phyloP scores from a whole-genome alignment of 257 asterid genomes.

The Penstemon eatonii region DNA sequence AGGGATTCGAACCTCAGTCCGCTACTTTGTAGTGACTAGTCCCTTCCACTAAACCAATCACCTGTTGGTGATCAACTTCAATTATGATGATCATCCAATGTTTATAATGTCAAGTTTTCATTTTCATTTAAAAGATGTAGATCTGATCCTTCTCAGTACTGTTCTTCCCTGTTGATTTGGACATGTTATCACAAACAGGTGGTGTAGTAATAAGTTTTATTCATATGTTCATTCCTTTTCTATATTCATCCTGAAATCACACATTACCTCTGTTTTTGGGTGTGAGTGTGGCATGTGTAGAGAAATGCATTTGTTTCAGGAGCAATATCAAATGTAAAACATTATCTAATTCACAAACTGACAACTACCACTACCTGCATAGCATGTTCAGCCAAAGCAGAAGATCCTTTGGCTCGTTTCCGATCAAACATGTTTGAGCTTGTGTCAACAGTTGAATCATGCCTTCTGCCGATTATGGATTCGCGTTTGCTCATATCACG shows the following conservation, averaged over 20 bases:
- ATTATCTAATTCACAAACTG: conserved; percentile 1
- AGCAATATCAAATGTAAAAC: not conserved
- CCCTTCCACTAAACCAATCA: no score
- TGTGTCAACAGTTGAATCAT: conserved; percentile 61
- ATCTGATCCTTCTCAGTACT: not conserved
- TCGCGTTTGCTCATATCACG: conserved; percentile 85
- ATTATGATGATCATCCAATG: not conserved
- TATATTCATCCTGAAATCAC: no score
- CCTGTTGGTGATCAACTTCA: not conserved
- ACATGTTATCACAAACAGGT: not conserved
- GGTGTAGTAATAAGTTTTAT: conserved; percentile 5
- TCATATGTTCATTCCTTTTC: not conserved
- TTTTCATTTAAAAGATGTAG: not conserved
- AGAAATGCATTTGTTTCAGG: conserved; percentile 1
- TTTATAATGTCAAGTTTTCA: not conserved
- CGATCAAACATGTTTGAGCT: conserved; percentile 62
- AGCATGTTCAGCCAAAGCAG: conserved; percentile 49
- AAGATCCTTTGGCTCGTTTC: conserved; percentile 51
- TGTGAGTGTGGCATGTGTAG: not conserved
- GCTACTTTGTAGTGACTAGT: no score
- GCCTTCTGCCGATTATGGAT: conserved; percentile 60
- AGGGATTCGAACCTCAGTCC: no score
- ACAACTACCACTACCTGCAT: conserved; percentile 49
- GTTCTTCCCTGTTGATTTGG: not conserved
- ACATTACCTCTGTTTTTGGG: no score